Percentiles rank a stretch among this genome's conserved stretches.
Conservation (phyloP, 768 basidiomycete genomes). For the Rhizopogon vulgaris region DNA sequence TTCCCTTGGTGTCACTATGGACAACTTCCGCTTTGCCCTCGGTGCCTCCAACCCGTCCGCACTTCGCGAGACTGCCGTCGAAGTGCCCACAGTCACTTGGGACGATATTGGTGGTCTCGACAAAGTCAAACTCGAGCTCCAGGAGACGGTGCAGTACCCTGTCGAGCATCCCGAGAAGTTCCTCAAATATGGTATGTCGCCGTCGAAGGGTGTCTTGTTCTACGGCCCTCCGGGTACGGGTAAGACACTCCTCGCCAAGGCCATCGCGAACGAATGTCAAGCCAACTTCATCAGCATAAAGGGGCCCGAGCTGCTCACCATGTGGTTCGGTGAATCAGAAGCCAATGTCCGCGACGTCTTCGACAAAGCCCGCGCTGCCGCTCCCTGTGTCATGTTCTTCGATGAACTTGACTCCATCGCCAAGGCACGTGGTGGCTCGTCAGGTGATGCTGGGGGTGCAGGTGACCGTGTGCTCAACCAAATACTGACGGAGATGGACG, state of each 20-base stretch:
- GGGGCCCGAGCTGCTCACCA: constrained; percentile 96
- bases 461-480: constrained; percentile 98
- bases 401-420: constrained; percentile 99
- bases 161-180: constrained; percentile 99
- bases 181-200: constrained; percentile 99
- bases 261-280: constrained; percentile 98
- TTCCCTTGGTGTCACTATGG: constrained; percentile 98
- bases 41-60: constrained; percentile 98
- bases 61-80: constrained; percentile 97
- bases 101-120: constrained; percentile 99
- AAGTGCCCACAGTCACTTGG: constrained; percentile 98
- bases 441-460: constrained; percentile 92
- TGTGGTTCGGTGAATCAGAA: constrained; percentile 99
- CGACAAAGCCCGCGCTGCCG: constrained; percentile 98
- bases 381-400: constrained; percentile 99
- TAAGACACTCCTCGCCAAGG: constrained; percentile 98
- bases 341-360: constrained; percentile 99
- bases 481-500: constrained; percentile 97
- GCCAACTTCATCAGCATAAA: constrained; percentile 99
- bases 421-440: constrained; percentile 82
- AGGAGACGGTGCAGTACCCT: constrained; percentile 99
- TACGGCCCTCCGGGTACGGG: constrained; percentile 99
- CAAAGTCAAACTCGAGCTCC: constrained; percentile 98
- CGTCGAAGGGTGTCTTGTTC: constrained; percentile 98
- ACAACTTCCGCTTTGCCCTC: constrained; percentile 99